phyloP scores from a whole-genome alignment of 305 asterid species.

The Fraxinus nigra region DNA sequence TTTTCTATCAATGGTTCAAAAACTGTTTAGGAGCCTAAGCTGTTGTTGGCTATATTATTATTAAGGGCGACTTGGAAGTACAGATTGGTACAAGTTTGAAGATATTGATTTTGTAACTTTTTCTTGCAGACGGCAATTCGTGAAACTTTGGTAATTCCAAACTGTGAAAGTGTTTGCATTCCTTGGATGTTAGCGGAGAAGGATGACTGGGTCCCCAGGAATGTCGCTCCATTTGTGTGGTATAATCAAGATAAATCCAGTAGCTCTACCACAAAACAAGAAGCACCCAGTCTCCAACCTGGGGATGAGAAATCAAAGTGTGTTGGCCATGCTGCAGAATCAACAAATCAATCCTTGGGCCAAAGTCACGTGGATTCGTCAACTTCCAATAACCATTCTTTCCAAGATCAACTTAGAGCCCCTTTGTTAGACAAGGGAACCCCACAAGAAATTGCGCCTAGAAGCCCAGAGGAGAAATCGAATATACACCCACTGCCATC shows the following conservation, averaged over 20 bases:
- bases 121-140: constrained; percentile 75
- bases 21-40: not conserved
- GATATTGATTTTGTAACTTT: constrained; percentile 20
- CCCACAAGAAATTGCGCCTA: constrained; percentile 28
- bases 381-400: constrained; percentile 22
- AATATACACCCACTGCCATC: constrained; percentile 23
- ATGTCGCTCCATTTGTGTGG: constrained; percentile 79
- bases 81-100: constrained; percentile 11
- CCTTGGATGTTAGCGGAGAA: constrained; percentile 93
- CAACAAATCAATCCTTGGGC: constrained; percentile 29
- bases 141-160: constrained; percentile 82
- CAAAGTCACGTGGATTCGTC: constrained; percentile 29
- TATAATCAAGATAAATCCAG: constrained; percentile 49
- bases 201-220: constrained; percentile 81
- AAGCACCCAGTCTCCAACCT: constrained; percentile 40
- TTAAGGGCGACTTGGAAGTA: not conserved
- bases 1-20: not conserved
- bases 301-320: constrained; percentile 36
- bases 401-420: constrained; percentile 37
- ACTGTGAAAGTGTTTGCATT: constrained; percentile 59
- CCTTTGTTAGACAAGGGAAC: constrained; percentile 50
- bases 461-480: constrained; percentile 32
- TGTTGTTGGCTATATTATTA: not conserved
- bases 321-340: constrained; percentile 23
- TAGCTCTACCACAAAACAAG: constrained; percentile 42